Percentiles rank a stretch among this genome's conserved stretches.
Evolutionary conservation across 2,329 filamentous ascomycete species (phyloP).

Genomic region (Corinectria fuckeliana): DNA sequence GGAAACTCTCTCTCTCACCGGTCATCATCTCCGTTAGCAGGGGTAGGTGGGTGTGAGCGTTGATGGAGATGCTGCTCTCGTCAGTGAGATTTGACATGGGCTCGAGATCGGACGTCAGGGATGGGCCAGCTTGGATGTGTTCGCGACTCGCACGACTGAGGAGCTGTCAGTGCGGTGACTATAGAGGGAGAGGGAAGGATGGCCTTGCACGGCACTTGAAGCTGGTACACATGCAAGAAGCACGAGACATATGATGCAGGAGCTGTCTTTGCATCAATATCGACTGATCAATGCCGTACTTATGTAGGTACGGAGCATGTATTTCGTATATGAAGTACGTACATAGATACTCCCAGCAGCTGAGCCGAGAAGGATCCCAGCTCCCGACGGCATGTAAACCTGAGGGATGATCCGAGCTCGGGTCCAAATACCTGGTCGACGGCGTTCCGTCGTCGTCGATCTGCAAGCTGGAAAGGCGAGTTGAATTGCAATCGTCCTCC

Average conservation of each 20-base stretch:
- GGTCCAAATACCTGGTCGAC: constrained; percentile 1
- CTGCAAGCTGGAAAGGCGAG: background rate
- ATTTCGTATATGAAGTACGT: background rate
- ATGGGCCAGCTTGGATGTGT: constrained; percentile 12
- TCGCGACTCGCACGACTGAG: background rate
- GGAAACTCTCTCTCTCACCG: constrained; percentile 11
- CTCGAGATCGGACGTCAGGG: constrained; percentile 24
- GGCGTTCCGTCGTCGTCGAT: background rate
- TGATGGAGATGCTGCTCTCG: constrained; percentile 9
- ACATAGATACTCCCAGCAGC: background rate
- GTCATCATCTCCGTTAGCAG: constrained; percentile 22
- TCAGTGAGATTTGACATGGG: constrained; percentile 27
- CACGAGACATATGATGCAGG: constrained; percentile 5
- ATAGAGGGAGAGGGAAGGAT: no score
- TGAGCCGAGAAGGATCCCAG: background rate
- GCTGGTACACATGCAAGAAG: background rate
- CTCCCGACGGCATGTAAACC: constrained; percentile 6
- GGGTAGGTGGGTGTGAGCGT: constrained; percentile 10
- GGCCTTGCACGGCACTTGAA: background rate
- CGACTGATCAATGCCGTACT: background rate
- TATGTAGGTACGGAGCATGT: no score
- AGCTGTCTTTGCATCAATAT: constrained; percentile 5
- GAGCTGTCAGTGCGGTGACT: background rate
- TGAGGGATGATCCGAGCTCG: constrained; percentile 4
- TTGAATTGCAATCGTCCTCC: background rate